These are phyloP conservation scores for Trametes villosa DNA, from an alignment of 768 basidiomycete genomes.

Conservation along the genomic window DNA sequence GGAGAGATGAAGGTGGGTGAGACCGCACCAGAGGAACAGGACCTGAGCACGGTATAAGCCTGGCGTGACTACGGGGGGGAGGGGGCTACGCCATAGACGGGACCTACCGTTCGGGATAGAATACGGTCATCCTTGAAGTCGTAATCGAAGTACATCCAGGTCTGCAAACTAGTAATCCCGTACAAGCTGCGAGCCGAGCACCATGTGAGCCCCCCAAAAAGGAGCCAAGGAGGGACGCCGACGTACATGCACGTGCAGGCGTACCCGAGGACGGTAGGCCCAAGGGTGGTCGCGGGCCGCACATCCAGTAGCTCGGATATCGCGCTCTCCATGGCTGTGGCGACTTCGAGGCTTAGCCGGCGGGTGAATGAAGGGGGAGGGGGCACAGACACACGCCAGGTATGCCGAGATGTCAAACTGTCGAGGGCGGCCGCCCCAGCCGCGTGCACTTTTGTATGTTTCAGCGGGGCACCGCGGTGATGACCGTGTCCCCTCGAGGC, in stretches of 20 bases:
- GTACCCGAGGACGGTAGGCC: not conserved
- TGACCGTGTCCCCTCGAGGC: not conserved
- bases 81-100: not conserved
- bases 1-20: not conserved
- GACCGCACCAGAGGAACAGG: slow-evolving; percentile 3
- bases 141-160: slow-evolving; percentile 8
- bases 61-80: not conserved
- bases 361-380: not conserved
- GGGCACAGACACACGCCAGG: not conserved
- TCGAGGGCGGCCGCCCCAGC: not conserved
- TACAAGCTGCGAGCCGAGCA: slow-evolving; percentile 1
- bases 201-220: not conserved
- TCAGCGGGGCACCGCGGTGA: not conserved
- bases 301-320: not conserved
- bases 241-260: not conserved
- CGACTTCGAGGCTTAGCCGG: not conserved
- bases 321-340: not conserved
- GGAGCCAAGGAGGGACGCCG: not conserved
- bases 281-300: not conserved
- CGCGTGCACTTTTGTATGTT: not conserved
- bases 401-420: not conserved
- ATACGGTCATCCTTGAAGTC: not conserved
- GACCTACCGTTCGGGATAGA: not conserved
- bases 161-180: slow-evolving; percentile 13
- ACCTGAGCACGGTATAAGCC: not conserved